A percentile compares a stretch with the other conserved stretches of the same genome.
These are phyloP conservation scores for Bjerkandera adusta DNA, from an alignment of 1,284 basidiomycete genomes.

Conservation along the genomic window DNA sequence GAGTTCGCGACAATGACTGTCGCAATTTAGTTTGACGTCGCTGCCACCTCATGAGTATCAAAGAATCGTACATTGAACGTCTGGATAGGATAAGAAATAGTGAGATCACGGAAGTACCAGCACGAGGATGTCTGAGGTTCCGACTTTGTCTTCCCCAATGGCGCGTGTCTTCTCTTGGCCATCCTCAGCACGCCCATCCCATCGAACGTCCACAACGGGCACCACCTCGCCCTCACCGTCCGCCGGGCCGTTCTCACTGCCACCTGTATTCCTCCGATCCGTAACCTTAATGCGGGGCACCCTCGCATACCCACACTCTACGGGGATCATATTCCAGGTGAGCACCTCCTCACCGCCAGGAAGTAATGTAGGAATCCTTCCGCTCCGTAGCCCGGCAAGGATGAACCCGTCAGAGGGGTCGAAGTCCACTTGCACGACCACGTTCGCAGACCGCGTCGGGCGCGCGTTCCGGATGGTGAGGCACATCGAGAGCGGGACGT, in stretches of 20 bases:
- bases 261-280: constrained; percentile 41
- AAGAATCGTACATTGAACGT: no score
- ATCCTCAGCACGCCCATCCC: constrained; percentile 32
- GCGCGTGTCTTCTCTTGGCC: constrained; percentile 12
- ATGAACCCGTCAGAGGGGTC: constrained; percentile 67
- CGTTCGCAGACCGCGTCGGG: constrained; percentile 57
- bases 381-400: constrained; percentile 65
- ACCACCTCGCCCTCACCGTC: constrained; percentile 42
- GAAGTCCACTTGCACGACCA: constrained; percentile 65
- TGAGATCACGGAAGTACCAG: constrained; percentile 9
- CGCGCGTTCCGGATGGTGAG: constrained; percentile 67
- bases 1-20: no score
- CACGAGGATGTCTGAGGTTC: constrained; percentile 5
- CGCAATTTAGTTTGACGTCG: no score
- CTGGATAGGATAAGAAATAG: no score
- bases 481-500: constrained; percentile 52
- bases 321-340: constrained; percentile 63
- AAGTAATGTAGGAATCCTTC: constrained; percentile 62
- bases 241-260: background rate
- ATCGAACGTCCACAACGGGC: constrained; percentile 49
- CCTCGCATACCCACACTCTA: constrained; percentile 66
- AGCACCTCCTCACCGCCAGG: constrained; percentile 66
- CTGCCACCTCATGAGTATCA: no score
- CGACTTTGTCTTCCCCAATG: constrained; percentile 1
- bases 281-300: constrained; percentile 58